phyloP scores from a whole-genome alignment of 1,284 basidiomycete species.

The Fomitopsis pinicola region DNA sequence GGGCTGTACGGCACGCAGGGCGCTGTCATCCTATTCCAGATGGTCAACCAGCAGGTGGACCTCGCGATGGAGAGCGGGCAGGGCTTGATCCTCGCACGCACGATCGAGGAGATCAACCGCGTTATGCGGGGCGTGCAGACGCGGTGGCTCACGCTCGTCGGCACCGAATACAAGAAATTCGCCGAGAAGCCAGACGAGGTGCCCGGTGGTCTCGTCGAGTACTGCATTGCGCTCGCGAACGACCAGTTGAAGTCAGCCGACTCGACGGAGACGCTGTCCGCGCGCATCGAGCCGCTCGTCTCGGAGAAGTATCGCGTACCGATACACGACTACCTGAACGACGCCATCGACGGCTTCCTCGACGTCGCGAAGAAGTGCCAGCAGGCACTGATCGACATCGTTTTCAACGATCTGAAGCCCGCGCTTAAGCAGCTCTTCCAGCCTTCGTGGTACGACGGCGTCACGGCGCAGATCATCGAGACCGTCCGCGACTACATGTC shows the following conservation, averaged over 20 bases:
- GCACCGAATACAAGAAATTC: conserved; percentile 85
- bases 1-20: conserved; percentile 91
- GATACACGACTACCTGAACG: conserved; percentile 87
- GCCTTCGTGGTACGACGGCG: conserved; percentile 84
- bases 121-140: conserved; percentile 91
- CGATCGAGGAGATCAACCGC: conserved; percentile 84
- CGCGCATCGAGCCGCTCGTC: conserved; percentile 87
- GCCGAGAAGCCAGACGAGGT: conserved; percentile 87
- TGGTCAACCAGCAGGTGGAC: conserved; percentile 97
- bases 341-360: conserved; percentile 96
- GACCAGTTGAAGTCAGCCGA: conserved; percentile 98
- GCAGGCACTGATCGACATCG: conserved; percentile 88
- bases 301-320: conserved; percentile 86
- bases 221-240: conserved; percentile 97
- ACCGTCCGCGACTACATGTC: conserved; percentile 95
- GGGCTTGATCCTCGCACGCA: conserved; percentile 87
- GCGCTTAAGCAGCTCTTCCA: conserved; percentile 88
- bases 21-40: conserved; percentile 94
- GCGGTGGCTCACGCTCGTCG: conserved; percentile 84
- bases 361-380: conserved; percentile 98
- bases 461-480: conserved; percentile 83
- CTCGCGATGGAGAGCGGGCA: conserved; percentile 95
- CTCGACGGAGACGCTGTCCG: conserved; percentile 83
- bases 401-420: conserved; percentile 93
- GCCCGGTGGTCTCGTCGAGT: conserved; percentile 88